Evolutionary conservation across 768 basidiomycete species (phyloP).

Genomic region (Mycena amicta): DNA sequence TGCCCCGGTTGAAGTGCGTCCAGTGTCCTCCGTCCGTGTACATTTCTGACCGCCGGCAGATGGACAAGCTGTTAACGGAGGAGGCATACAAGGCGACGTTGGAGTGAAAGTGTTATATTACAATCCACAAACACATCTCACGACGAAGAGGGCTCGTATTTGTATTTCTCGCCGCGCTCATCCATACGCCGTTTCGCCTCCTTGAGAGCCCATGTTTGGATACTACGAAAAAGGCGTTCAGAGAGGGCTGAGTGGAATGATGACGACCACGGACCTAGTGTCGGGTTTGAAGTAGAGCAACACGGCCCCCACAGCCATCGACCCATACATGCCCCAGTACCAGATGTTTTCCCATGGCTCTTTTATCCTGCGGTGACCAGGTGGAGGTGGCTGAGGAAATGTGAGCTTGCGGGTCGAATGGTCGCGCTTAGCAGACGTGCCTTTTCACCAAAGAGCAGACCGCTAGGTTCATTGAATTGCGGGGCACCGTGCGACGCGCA

Average conservation of each 20-base stretch:
- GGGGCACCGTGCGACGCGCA: slow-evolving; percentile 78
- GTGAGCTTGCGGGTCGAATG: neutral
- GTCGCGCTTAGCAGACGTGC: slow-evolving; percentile 40
- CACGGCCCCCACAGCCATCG: slow-evolving; percentile 74
- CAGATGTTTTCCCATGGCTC: slow-evolving; percentile 92
- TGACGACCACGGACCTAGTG: slow-evolving; percentile 64
- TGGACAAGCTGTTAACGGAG: slow-evolving; percentile 70
- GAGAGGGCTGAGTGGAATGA: neutral
- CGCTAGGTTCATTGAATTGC: slow-evolving; percentile 87
- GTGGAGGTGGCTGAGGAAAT: slow-evolving; percentile 61
- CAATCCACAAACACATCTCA: slow-evolving; percentile 8
- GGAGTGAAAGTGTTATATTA: slow-evolving; percentile 26
- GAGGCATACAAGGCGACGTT: slow-evolving; percentile 67
- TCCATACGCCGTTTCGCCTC: slow-evolving; percentile 92
- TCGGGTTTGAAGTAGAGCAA: slow-evolving; percentile 92
- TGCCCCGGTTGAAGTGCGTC: slow-evolving; percentile 69
- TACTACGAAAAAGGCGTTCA: slow-evolving; percentile 46
- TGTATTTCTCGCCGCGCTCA: slow-evolving; percentile 86
- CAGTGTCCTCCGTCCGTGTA: too few relatives aligned
- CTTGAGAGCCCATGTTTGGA: slow-evolving; percentile 89
- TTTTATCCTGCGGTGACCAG: slow-evolving; percentile 83
- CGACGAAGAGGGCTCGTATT: slow-evolving; percentile 66
- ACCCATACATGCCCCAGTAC: slow-evolving; percentile 91
- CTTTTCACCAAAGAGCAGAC: slow-evolving; percentile 88
- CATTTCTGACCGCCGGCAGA: slow-evolving; percentile 37